Evolutionary conservation across 805 yeast species (phyloP).

Genomic region (Candida pseudoglaebosa): DNA sequence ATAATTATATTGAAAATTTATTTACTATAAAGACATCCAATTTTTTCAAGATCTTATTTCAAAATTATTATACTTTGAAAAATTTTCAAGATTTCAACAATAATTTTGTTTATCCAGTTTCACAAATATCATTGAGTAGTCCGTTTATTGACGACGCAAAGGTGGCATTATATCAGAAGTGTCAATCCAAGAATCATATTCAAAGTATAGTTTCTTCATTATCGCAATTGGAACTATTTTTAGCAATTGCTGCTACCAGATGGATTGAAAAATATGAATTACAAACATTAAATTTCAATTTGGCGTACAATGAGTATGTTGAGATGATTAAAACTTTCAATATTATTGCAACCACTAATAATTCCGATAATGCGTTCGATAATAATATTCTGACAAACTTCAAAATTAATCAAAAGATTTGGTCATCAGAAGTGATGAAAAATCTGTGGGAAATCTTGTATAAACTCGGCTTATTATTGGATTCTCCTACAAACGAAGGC

Average conservation of each 20-base stretch:
- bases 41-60: conserved; percentile 14
- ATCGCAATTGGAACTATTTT: conserved; percentile 67
- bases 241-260: conserved; percentile 74
- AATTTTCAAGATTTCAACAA: conserved; percentile 50
- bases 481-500: conserved; percentile 40
- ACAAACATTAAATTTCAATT: conserved; percentile 66
- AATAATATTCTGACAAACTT: conserved; percentile 28
- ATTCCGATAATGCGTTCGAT: conserved; percentile 33
- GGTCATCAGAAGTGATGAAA: conserved; percentile 59
- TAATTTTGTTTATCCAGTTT: conserved; percentile 40
- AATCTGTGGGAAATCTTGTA: conserved; percentile 74
- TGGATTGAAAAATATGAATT: conserved; percentile 55
- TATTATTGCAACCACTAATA: conserved; percentile 24
- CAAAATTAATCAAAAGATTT: conserved; percentile 42
- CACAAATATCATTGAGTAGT: conserved; percentile 17
- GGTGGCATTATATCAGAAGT: conserved; percentile 19
- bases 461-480: conserved; percentile 50
- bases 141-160: conserved; percentile 26
- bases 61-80: conserved; percentile 55
- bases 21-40: conserved; percentile 12
- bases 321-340: conserved; percentile 46
- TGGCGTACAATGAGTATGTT: conserved; percentile 74
- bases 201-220: conserved; percentile 34
- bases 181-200: conserved; percentile 20
- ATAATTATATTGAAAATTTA: conserved; percentile 32